These are phyloP conservation scores for Fomitiporia mediterranea DNA, from an alignment of 1,284 basidiomycete species.

Conservation along the genomic window DNA sequence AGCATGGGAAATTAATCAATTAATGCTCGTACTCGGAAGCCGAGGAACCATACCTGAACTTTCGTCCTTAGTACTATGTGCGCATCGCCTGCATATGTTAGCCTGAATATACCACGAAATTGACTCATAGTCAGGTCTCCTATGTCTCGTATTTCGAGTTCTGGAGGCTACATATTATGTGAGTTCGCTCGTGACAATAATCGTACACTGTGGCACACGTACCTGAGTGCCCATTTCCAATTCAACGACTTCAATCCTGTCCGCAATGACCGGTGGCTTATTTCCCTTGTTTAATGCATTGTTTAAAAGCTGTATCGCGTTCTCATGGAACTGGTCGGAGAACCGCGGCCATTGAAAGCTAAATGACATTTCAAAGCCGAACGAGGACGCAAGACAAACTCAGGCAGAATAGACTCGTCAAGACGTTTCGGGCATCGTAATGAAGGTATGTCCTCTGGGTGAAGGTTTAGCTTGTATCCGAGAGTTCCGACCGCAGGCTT, in stretches of 20 bases:
- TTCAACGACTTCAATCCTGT: conserved; percentile 95
- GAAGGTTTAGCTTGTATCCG: too few species aligned
- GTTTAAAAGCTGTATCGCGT: conserved; percentile 92
- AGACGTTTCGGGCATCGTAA: neutral
- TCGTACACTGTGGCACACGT: conserved; percentile 26
- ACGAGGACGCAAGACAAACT: neutral
- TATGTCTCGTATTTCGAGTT: conserved; percentile 96
- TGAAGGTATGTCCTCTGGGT: too few species aligned
- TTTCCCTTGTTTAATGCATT: conserved; percentile 95
- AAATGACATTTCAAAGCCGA: conserved; percentile 81
- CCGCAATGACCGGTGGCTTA: conserved; percentile 97
- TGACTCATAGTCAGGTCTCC: conserved; percentile 95
- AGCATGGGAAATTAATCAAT: conserved; percentile 17
- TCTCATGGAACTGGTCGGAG: conserved; percentile 89
- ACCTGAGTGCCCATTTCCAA: conserved; percentile 98
- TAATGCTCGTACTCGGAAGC: neutral
- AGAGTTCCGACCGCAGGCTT: too few species aligned
- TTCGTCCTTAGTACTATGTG: conserved; percentile 95
- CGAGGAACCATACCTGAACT: conserved; percentile 69
- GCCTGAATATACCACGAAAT: conserved; percentile 94
- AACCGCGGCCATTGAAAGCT: conserved; percentile 97
- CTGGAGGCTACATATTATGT: conserved; percentile 69
- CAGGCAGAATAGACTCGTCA: neutral
- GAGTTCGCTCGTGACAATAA: neutral
- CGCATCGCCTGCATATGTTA: conserved; percentile 95